A percentile compares a stretch with the other conserved stretches of the same genome.
phyloP scores from a whole-genome alignment of 768 basidiomycete species.

The Mycena rebaudengoi region DNA sequence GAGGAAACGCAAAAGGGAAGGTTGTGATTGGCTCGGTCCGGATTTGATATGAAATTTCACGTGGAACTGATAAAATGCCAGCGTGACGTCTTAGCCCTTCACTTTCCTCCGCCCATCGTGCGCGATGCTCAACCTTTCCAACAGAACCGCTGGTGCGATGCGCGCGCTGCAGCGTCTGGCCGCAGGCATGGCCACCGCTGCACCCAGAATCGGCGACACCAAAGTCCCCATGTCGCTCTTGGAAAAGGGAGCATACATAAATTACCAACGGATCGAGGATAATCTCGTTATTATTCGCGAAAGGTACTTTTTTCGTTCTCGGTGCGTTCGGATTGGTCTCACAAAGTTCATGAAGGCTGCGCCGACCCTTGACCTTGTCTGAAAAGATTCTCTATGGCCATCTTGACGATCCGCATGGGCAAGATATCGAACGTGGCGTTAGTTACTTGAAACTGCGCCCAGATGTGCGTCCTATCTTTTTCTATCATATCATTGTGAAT shows the following conservation, averaged over 20 bases:
- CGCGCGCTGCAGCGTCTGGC: constrained; percentile 61
- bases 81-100: constrained; percentile 4
- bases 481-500: background rate
- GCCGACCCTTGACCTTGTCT: constrained; percentile 90
- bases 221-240: constrained; percentile 90
- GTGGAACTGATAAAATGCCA: constrained; percentile 14
- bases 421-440: constrained; percentile 89
- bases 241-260: constrained; percentile 85
- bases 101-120: constrained; percentile 41
- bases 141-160: constrained; percentile 60
- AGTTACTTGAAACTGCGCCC: constrained; percentile 98
- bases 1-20: too few species aligned
- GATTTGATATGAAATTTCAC: constrained; percentile 7
- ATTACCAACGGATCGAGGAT: constrained; percentile 98
- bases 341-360: constrained; percentile 60
- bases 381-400: constrained; percentile 99
- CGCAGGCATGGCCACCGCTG: constrained; percentile 83
- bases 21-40: constrained; percentile 15
- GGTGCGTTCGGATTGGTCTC: constrained; percentile 12
- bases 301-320: constrained; percentile 58
- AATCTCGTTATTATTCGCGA: constrained; percentile 89
- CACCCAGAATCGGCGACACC: constrained; percentile 85
- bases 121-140: constrained; percentile 72
- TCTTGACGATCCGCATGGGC: constrained; percentile 91
- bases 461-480: constrained; percentile 71